Conservation (phyloP, 108 stramenopile genomes). For the Pseudonitzschia delicatissima region DNA sequence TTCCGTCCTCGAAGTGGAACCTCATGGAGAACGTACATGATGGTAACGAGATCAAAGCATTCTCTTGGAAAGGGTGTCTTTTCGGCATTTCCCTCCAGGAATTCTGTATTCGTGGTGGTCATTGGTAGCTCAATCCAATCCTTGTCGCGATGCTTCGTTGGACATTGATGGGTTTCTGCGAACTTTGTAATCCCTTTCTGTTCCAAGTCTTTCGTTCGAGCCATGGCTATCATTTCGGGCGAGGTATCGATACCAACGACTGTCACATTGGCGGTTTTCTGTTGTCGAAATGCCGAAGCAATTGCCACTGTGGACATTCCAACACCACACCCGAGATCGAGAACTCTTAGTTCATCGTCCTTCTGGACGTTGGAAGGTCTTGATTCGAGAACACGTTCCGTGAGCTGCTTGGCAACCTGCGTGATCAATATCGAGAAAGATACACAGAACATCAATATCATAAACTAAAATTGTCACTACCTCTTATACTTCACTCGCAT, state of each 20-base stretch:
- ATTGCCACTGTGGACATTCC: conserved; percentile 75
- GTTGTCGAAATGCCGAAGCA: conserved; percentile 58
- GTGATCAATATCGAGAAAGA: not conserved
- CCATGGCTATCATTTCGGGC: conserved; percentile 81
- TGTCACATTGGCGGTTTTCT: conserved; percentile 42
- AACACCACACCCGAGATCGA: conserved; percentile 79
- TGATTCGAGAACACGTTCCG: conserved; percentile 18
- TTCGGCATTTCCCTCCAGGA: conserved; percentile 54
- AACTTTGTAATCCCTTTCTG: too few species aligned
- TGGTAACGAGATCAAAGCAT: conserved; percentile 55
- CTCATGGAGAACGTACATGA: conserved; percentile 76
- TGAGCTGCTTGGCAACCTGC: not conserved
- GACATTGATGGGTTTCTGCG: too few species aligned
- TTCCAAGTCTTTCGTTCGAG: conserved; percentile 28
- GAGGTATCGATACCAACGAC: conserved; percentile 70
- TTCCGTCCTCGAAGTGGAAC: conserved; percentile 53
- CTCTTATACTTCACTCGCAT: too few species aligned
- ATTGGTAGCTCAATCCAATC: not conserved
- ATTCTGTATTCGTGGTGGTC: too few species aligned
- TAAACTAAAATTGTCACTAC: too few species aligned
- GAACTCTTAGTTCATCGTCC: conserved; percentile 38
- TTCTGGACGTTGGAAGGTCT: too few species aligned
- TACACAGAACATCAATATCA: too few species aligned
- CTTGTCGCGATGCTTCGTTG: too few species aligned
- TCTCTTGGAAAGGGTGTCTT: conserved; percentile 39